phyloP scores from a whole-genome alignment of 257 asterid genomes.

The Solanum rostratum region DNA sequence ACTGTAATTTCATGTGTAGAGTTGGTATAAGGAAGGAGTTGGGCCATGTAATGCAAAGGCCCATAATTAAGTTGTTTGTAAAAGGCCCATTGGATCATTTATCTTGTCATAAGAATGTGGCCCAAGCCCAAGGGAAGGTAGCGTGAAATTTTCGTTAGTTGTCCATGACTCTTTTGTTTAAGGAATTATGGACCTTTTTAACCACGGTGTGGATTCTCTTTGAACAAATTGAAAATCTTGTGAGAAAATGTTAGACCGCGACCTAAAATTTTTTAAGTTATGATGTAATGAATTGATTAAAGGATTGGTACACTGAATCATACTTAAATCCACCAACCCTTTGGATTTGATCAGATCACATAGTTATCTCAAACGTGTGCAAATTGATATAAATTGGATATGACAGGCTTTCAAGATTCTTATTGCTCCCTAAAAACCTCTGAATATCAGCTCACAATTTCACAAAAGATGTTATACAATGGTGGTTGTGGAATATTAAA shows the following conservation, averaged over 20 bases:
- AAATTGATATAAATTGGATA: not conserved
- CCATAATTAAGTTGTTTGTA: too few species aligned
- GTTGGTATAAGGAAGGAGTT: too few species aligned
- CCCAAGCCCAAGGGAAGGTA: not conserved
- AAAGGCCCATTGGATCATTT: not conserved
- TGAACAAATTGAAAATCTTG: not conserved
- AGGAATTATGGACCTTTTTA: not conserved
- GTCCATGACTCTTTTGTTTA: too few species aligned
- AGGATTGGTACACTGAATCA: not conserved
- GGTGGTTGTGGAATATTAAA: not conserved
- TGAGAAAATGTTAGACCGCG: not conserved
- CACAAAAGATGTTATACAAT: not conserved
- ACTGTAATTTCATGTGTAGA: too few species aligned
- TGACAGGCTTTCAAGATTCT: not conserved
- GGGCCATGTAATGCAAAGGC: too few species aligned
- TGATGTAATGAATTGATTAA: not conserved
- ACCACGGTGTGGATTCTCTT: too few species aligned
- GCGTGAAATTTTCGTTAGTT: not conserved
- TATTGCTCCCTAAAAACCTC: not conserved
- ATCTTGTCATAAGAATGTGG: not conserved
- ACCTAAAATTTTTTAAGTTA: not conserved
- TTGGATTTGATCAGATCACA: not conserved
- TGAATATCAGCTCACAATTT: not conserved
- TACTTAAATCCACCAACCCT: not conserved
- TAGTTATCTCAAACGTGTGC: not conserved